phyloP scores from a whole-genome alignment of 495 filamentous ascomycete species.

The Penicillium crystallinum region DNA sequence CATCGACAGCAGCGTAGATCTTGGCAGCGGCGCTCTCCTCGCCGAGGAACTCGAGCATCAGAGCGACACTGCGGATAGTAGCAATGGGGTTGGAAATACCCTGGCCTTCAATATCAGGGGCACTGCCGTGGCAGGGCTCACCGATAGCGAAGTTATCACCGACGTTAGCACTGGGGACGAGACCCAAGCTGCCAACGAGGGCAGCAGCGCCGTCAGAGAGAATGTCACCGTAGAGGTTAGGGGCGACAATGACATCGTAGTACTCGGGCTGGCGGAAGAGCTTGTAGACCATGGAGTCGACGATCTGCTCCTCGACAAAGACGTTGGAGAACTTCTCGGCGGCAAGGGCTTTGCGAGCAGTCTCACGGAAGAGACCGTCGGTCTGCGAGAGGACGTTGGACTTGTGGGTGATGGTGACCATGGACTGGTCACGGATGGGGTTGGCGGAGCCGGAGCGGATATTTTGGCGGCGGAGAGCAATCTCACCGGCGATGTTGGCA shows the following conservation, averaged over 20 bases:
- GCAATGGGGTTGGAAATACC: conserved; percentile 95
- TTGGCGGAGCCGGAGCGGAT: conserved; percentile 54
- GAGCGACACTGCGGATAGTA: conserved; percentile 80
- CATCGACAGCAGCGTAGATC: conserved; percentile 92
- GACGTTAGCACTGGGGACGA: conserved; percentile 96
- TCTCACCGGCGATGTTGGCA: conserved; percentile 88
- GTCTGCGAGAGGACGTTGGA: conserved; percentile 96
- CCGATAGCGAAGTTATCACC: conserved; percentile 93
- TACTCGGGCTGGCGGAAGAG: conserved; percentile 89
- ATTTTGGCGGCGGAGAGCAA: conserved; percentile 79
- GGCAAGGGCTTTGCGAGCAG: conserved; percentile 65
- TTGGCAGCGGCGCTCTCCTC: conserved; percentile 78
- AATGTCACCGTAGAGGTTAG: conserved; percentile 97
- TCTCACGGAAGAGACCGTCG: conserved; percentile 89
- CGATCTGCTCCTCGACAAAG: conserved; percentile 91
- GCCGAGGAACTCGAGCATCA: conserved; percentile 94
- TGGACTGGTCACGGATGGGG: conserved; percentile 58
- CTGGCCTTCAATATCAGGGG: conserved; percentile 91
- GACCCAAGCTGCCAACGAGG: conserved; percentile 85
- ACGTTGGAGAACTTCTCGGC: conserved; percentile 56
- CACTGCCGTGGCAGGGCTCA: conserved; percentile 95
- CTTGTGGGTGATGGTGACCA: conserved; percentile 98
- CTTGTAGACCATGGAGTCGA: conserved; percentile 99
- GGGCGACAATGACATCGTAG: conserved; percentile 98
- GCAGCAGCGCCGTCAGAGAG: conserved; percentile 93